Conservation (phyloP, 2,329 filamentous ascomycete species). For the Furcasterigmium furcatum region DNA sequence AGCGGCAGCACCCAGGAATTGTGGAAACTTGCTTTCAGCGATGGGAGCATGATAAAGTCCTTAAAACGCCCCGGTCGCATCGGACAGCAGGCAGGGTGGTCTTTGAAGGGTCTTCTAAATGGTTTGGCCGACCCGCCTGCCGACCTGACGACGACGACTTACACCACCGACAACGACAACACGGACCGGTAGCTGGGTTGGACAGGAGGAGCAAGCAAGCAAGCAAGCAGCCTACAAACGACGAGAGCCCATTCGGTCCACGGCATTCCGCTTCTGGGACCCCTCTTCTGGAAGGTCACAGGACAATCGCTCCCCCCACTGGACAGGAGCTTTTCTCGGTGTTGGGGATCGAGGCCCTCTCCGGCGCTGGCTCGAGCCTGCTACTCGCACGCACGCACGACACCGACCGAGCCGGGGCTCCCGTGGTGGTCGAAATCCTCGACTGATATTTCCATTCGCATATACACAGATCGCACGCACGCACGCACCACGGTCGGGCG, state of each 20-base stretch:
- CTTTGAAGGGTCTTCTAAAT: constrained; percentile 1
- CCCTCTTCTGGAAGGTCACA: background rate
- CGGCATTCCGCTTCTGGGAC: background rate
- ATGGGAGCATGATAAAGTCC: background rate
- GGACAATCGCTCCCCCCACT: background rate
- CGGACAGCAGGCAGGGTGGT: background rate
- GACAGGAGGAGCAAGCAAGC: no score
- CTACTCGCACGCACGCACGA: no score
- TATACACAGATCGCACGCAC: no score
- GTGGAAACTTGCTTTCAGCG: background rate
- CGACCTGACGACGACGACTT: background rate
- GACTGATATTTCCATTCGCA: no score
- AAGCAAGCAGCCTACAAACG: no score
- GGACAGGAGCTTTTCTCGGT: no score
- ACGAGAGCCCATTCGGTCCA: background rate
- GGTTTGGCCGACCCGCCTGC: constrained; percentile 1
- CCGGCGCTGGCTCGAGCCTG: no score
- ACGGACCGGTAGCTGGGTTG: background rate
- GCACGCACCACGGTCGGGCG: no score
- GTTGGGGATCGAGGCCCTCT: no score
- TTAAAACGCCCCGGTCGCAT: background rate
- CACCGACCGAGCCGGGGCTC: no score
- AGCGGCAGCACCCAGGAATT: background rate
- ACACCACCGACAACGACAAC: background rate
- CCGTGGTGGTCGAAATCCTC: no score